phyloP scores from a whole-genome alignment of 805 yeast species.

The Yueomyces sinensis region DNA sequence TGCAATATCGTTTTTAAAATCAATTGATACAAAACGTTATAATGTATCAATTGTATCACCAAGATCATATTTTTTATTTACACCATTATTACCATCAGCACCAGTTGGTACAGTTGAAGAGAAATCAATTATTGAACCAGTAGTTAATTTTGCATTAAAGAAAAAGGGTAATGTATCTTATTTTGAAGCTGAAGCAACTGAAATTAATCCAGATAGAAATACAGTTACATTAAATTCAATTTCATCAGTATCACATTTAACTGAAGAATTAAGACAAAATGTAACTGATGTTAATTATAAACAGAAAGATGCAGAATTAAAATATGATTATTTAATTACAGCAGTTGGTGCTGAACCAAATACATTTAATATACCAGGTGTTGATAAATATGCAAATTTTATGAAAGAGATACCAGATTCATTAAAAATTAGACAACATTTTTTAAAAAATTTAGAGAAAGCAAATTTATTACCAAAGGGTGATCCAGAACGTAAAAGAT shows the following conservation, averaged over 20 bases:
- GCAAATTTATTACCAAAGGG: conserved; percentile 72
- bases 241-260: conserved; percentile 21
- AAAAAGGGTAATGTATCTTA: conserved; percentile 66
- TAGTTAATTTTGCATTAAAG: conserved; percentile 72
- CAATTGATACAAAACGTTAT: conserved; percentile 75
- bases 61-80: conserved; percentile 84
- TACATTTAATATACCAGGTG: conserved; percentile 91
- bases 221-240: conserved; percentile 46
- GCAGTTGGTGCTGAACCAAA: conserved; percentile 94
- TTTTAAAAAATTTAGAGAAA: conserved; percentile 81
- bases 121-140: conserved; percentile 90
- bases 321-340: conserved; percentile 73
- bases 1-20: conserved; percentile 70
- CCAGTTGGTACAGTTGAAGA: conserved; percentile 87
- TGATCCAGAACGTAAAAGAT: conserved; percentile 72
- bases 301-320: conserved; percentile 32
- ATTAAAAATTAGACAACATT: conserved; percentile 60
- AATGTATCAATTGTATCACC: conserved; percentile 86
- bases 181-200: conserved; percentile 83
- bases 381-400: conserved; percentile 68
- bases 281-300: too few species aligned
- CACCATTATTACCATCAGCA: conserved; percentile 84
- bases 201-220: conserved; percentile 64
- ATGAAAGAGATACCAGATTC: conserved; percentile 86
- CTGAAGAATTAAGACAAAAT: conserved; percentile 24